A percentile compares a stretch with the other conserved stretches of the same genome.
These are phyloP conservation scores for Emmonsiellopsis sp. DNA, from an alignment of 2,329 filamentous ascomycete genomes.

Conservation along the genomic window DNA sequence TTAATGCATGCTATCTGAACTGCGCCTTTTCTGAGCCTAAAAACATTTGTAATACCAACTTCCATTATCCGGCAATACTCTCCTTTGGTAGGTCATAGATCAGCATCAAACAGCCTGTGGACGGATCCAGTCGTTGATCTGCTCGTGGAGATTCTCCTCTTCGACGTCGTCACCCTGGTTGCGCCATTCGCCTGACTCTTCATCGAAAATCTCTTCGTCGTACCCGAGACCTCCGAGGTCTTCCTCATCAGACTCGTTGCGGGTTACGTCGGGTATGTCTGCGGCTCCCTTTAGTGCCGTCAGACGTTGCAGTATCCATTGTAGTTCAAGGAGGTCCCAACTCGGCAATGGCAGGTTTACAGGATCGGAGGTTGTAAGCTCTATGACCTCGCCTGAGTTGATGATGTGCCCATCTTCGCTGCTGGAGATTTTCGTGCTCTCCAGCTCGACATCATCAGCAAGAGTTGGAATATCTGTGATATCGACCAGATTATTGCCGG, in stretches of 20 bases:
- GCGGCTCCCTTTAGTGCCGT: background rate
- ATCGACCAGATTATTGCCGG: background rate
- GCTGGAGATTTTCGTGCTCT: background rate
- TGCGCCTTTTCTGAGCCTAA: no score
- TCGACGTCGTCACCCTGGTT: background rate
- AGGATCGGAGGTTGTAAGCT: background rate
- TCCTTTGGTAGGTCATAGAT: no score
- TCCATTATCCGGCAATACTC: no score
- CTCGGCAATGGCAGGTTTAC: background rate
- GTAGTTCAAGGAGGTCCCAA: background rate
- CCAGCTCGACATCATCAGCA: background rate
- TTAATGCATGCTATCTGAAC: no score
- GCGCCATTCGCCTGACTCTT: background rate
- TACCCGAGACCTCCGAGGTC: background rate
- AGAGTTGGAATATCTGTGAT: background rate
- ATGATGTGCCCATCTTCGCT: background rate
- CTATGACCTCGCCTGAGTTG: background rate
- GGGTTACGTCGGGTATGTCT: background rate
- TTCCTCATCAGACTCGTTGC: background rate
- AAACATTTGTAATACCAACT: no score
- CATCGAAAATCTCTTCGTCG: background rate
- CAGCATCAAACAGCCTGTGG: background rate
- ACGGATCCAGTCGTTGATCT: background rate
- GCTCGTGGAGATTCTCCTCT: background rate
- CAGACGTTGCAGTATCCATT: slow-evolving; percentile 1